phyloP scores from a whole-genome alignment of 2,329 filamentous ascomycete species.

The Thermothelomyces thermophilus region DNA sequence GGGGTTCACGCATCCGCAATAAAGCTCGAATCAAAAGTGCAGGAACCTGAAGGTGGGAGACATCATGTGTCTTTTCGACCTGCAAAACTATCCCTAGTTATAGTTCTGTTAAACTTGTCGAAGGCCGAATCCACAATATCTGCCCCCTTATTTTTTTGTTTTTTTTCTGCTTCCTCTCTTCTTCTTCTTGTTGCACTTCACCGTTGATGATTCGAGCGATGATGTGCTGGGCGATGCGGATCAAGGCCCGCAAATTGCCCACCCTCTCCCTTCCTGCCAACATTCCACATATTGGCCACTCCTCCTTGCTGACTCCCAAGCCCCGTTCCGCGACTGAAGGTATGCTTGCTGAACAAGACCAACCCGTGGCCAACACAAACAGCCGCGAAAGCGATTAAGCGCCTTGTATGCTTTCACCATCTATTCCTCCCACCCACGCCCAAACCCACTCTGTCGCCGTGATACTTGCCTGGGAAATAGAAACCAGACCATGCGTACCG shows the following conservation, averaged over 20 bases:
- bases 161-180: slow-evolving; percentile 1
- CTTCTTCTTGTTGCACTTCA: background rate
- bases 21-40: no score
- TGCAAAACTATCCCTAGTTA: slow-evolving; percentile 3
- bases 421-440: background rate
- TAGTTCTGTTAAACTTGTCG: slow-evolving; percentile 8
- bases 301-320: no score
- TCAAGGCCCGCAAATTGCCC: background rate
- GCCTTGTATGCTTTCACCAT: background rate
- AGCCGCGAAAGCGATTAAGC: background rate
- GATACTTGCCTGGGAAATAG: background rate
- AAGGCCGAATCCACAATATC: slow-evolving; percentile 12
- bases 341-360: background rate
- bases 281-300: no score
- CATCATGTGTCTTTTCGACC: slow-evolving; percentile 11
- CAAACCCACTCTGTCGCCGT: background rate
- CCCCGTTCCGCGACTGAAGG: no score
- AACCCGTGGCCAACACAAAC: background rate
- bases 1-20: no score
- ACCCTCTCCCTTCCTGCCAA: no score
- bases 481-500: background rate
- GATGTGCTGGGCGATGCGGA: slow-evolving; percentile 6
- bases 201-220: background rate
- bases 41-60: background rate
- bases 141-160: slow-evolving; percentile 6